Conservation (phyloP, 495 filamentous ascomycete species). For the Annulohypoxylon bovei region DNA sequence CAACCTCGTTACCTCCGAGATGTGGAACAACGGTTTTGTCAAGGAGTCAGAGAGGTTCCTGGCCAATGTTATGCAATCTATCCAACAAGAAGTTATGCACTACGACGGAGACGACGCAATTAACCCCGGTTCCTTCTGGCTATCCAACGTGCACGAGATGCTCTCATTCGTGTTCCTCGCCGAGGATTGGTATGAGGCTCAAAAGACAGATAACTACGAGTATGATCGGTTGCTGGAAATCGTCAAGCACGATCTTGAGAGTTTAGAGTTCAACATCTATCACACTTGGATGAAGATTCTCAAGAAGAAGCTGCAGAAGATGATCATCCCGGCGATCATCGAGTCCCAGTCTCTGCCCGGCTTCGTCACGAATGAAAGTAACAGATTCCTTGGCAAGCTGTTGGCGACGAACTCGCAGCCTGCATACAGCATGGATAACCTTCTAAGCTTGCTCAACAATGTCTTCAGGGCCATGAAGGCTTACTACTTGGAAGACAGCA, state of each 20-base stretch:
- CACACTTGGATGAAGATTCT: slow-evolving; percentile 99
- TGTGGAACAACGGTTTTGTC: slow-evolving; percentile 99
- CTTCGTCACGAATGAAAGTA: slow-evolving; percentile 98
- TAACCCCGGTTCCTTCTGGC: slow-evolving; percentile 98
- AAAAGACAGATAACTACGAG: slow-evolving; percentile 99
- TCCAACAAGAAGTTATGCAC: slow-evolving; percentile 99
- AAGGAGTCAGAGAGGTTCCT: slow-evolving; percentile 99
- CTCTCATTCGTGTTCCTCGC: slow-evolving; percentile 99
- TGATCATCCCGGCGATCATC: slow-evolving; percentile 99
- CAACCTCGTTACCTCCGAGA: slow-evolving; percentile 98
- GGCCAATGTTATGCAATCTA: slow-evolving; percentile 99
- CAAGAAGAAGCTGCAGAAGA: slow-evolving; percentile 98
- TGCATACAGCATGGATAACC: slow-evolving; percentile 98
- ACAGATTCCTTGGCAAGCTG: slow-evolving; percentile 96
- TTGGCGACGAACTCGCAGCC: slow-evolving; percentile 86
- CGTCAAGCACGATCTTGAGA: slow-evolving; percentile 98
- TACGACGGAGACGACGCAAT: slow-evolving; percentile 97
- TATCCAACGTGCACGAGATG: slow-evolving; percentile 99
- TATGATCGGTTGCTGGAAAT: slow-evolving; percentile 98
- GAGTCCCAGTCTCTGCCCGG: slow-evolving; percentile 98
- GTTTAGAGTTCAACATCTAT: slow-evolving; percentile 99
- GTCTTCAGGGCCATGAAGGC: slow-evolving; percentile 98
- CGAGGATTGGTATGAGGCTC: slow-evolving; percentile 99
- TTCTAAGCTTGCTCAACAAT: slow-evolving; percentile 94
- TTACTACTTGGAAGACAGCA: slow-evolving; percentile 94